These are phyloP conservation scores for Suillus alpinus DNA, from an alignment of 768 basidiomycete species.

Conservation along the genomic window DNA sequence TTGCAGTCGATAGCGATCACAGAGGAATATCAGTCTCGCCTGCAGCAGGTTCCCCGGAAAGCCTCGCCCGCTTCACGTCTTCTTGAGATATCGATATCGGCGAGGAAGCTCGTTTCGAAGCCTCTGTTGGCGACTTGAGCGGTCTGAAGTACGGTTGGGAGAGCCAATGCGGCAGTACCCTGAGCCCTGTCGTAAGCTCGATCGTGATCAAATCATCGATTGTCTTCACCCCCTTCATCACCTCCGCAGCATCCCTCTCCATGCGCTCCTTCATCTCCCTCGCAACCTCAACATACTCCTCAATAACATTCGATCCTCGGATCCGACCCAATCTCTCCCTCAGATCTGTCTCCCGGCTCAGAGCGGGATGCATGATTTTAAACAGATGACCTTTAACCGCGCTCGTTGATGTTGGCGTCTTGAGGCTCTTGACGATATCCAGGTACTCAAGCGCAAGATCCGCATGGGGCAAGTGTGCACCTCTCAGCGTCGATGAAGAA, in stretches of 20 bases:
- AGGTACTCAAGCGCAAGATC: constrained; percentile 85
- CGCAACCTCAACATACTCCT: constrained; percentile 50
- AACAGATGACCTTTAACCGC: constrained; percentile 93
- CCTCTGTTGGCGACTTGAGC: background rate
- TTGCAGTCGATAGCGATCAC: background rate
- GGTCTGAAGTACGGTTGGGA: constrained; percentile 62
- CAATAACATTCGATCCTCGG: constrained; percentile 21
- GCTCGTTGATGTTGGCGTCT: constrained; percentile 67
- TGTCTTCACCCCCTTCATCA: constrained; percentile 21
- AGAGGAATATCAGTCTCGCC: background rate
- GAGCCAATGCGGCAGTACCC: constrained; percentile 63
- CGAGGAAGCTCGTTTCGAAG: background rate
- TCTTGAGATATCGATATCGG: background rate
- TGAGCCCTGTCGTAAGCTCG: constrained; percentile 49
- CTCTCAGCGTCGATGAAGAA: constrained; percentile 25
- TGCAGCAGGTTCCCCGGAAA: background rate
- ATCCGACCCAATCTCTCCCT: constrained; percentile 67
- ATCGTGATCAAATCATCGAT: constrained; percentile 37
- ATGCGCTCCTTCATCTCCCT: constrained; percentile 59
- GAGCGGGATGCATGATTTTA: constrained; percentile 82
- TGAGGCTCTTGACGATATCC: constrained; percentile 57
- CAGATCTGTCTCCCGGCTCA: constrained; percentile 65
- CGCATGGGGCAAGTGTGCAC: constrained; percentile 54
- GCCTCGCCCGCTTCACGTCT: background rate
- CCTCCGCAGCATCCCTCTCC: constrained; percentile 48